Evolutionary conservation across 306 rosid species (phyloP), one percentile per base, ranked within the genome.

Genomic region (Vigna nakashimae): DNA sequence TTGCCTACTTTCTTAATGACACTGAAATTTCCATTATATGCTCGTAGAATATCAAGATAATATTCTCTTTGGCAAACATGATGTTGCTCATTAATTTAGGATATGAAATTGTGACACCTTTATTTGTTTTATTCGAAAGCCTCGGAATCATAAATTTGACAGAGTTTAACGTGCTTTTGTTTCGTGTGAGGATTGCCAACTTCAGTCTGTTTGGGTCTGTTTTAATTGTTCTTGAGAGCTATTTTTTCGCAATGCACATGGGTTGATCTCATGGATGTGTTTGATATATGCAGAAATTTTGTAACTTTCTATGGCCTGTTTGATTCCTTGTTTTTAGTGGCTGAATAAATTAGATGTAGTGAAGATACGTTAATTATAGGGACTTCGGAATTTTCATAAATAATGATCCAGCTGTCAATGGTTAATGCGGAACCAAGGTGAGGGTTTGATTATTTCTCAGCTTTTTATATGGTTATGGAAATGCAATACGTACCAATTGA

Each of bases 1-100:
- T 86, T 63, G 76, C 86, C 85, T 80, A 73, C 72, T 86, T 85
- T 88, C 87, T 83, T 69, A 65, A 86, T 65, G 83, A 76, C 84
- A 77, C 87, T 83, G 76, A 79, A 85, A 84, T 82, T 79, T 80
- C 74, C 72, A 64, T 74, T 69, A 52, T 76, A 74, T 76, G 73
- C 55, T 49, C 75, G 82, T 87, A 82, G 83, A 84, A 62, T 82
- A 65, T 83, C 62, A 9, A 69, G 58, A 82, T 65, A 57, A 28
- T 53, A 60, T 69, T 85, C 60, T 73, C 71, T 32, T 28, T 68
- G 22, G 75, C 60, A 48, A 56, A 80, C 76, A 62, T 64, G 50
- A 49, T 73, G 42, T 56, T 9, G 38, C 42, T 7, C n/a, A 38
- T 71, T 28, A 43, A 64, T n/a, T 58, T 59, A 40, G 17, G 8